Evolutionary conservation across 108 stramenopile species (phyloP), one percentile per base, ranked within the genome.

Genomic region (Cyclotella cryptica): DNA sequence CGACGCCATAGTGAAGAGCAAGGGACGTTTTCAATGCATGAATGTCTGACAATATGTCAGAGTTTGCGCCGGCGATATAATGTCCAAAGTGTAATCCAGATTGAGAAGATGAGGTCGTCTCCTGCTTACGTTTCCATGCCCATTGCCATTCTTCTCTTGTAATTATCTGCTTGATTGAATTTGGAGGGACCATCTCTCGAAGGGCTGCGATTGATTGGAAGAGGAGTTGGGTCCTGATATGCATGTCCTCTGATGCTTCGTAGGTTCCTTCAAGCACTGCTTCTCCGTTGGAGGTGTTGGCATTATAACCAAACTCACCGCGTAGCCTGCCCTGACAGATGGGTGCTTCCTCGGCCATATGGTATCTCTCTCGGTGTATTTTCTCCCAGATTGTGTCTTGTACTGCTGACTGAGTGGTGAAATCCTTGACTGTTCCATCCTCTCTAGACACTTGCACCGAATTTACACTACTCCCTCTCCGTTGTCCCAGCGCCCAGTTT

Each of bases 81-180:
- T n/a, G n/a, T n/a, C n/a, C n/a, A 29, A 59, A 65, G 53, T 74
- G 73, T 9, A 42, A 19, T 1, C 61, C 72, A 14, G 72, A 73
- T 30, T 49, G 3, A 6, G 72, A 73, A 27, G 61, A 73, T 22
- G 72, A 62, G 27, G 61, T 63, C 28, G 43, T 24, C 21, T 73
- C 59, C 14, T 47, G 17, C 3, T 43, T 17, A 13, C 28, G 13
- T 5, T 17, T 13, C n/a, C n/a, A n/a, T n/a, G n/a, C n/a, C n/a
- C n/a, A n/a, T n/a, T n/a, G n/a, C n/a, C n/a, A n/a, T n/a, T 12
- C 44, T 45, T 45, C 44, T 12, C 11, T 18, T 7, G 30, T 41
- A 30, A 70, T 41, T 13, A 30, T 8, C 28, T 7, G 11, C 0
- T 18, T 55, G 11, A 70, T 8, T 21, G 52, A 54, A 21, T 70